Evolutionary conservation across 2,329 filamentous ascomycete genomes (phyloP).

Genomic region (Pestalotiopsis sp.): DNA sequence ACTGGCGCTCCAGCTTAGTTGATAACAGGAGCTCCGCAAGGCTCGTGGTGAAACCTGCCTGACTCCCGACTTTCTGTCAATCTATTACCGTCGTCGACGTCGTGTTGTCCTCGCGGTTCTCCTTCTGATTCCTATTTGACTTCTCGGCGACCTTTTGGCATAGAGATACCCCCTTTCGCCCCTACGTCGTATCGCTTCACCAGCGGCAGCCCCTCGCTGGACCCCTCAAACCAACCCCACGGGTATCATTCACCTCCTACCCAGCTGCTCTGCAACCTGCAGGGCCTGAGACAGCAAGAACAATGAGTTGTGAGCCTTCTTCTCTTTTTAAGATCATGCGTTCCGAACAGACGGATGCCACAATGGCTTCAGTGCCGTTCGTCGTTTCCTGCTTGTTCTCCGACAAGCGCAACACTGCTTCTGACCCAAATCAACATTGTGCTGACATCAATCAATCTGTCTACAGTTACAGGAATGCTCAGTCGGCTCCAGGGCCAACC

Average conservation of each 20-base stretch:
- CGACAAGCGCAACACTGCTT: not conserved
- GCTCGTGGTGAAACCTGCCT: conserved; percentile 12
- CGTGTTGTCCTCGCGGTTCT: not conserved
- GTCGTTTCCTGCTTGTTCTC: not conserved
- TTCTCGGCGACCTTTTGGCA: not conserved
- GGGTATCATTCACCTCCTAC: not conserved
- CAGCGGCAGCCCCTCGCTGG: not conserved
- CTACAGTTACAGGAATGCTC: conserved; percentile 81
- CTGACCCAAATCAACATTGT: not conserved
- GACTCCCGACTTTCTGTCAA: not conserved
- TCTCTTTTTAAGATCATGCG: not conserved
- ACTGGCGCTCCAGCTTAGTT: not conserved
- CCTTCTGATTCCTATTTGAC: not conserved
- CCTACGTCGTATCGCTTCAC: not conserved
- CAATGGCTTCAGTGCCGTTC: not conserved
- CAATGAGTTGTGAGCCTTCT: conserved; percentile 10
- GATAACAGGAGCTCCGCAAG: conserved; percentile 1
- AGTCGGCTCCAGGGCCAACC: conserved; percentile 96
- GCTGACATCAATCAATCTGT: conserved; percentile 16
- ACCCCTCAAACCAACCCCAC: not conserved
- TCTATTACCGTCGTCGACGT: not conserved
- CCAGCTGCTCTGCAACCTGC: conserved; percentile 11
- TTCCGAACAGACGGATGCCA: not conserved
- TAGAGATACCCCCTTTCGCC: not conserved
- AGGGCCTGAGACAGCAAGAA: conserved; percentile 5